Conservation (phyloP, 164 flowering plant genomes). For the Cinnamomum chago region DNA sequence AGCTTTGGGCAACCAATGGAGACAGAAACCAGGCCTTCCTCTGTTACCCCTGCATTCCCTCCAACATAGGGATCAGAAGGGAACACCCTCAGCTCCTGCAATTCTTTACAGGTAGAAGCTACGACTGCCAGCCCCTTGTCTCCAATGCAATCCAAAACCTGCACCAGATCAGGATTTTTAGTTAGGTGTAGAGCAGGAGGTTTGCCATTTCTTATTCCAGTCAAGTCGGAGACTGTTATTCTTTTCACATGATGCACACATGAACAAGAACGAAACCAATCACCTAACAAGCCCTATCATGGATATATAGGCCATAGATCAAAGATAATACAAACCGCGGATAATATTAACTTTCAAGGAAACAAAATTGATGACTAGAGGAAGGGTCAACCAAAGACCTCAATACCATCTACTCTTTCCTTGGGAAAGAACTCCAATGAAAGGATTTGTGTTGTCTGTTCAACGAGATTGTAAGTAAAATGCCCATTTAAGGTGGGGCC, state of each 20-base stretch:
- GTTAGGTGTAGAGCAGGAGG: neutral
- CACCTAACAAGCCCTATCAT: neutral
- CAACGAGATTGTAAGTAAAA: neutral
- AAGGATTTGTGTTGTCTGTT: neutral
- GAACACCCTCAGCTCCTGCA: constrained; percentile 80
- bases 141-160: constrained; percentile 80
- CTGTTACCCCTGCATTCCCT: constrained; percentile 59
- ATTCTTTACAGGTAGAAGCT: constrained; percentile 69
- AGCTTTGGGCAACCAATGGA: constrained; percentile 78
- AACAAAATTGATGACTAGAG: neutral
- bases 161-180: constrained; percentile 14
- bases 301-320: neutral
- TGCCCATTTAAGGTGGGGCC: neutral
- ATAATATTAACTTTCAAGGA: too few species aligned
- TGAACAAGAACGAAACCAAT: neutral
- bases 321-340: too few species aligned
- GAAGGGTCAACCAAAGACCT: neutral
- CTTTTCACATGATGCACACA: neutral
- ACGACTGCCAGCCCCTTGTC: constrained; percentile 76
- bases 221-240: neutral
- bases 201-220: neutral
- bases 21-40: constrained; percentile 70
- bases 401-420: neutral
- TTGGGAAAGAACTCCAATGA: neutral
- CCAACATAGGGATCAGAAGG: constrained; percentile 58